Conservation (phyloP, 176 grass and related monocot species). For the Zea mays region DNA sequence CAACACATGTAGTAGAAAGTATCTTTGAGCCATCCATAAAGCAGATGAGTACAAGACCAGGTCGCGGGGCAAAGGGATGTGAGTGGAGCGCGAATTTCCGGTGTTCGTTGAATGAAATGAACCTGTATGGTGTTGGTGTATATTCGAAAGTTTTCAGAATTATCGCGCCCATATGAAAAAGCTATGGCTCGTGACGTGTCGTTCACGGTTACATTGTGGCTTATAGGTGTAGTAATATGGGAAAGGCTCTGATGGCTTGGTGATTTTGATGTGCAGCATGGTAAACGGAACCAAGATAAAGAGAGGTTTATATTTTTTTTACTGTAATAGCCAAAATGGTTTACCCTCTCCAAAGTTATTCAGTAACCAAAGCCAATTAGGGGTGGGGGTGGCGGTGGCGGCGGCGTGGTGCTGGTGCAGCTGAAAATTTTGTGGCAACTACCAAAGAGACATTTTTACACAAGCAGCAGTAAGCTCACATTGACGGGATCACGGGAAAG, state of each 20-base stretch:
- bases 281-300: too few relatives aligned
- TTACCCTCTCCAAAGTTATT: not conserved
- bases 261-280: not conserved
- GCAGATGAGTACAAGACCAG: not conserved
- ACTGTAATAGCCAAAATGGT: not conserved
- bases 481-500: not conserved
- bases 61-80: not conserved
- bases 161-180: not conserved
- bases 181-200: not conserved
- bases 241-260: not conserved
- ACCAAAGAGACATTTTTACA: not conserved
- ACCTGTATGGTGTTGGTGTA: not conserved
- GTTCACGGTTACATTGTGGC: not conserved
- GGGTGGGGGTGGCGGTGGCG: not conserved
- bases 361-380: not conserved
- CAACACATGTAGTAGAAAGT: not conserved
- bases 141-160: not conserved
- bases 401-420: not conserved
- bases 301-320: too few relatives aligned
- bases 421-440: not conserved
- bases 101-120: not conserved
- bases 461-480: not conserved
- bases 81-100: slow-evolving; percentile 28
- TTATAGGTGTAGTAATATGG: not conserved
- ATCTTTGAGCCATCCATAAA: not conserved